Base-by-base conservation (phyloP, 306 rosid species). In the Oemleria cerasiformis region DNA sequence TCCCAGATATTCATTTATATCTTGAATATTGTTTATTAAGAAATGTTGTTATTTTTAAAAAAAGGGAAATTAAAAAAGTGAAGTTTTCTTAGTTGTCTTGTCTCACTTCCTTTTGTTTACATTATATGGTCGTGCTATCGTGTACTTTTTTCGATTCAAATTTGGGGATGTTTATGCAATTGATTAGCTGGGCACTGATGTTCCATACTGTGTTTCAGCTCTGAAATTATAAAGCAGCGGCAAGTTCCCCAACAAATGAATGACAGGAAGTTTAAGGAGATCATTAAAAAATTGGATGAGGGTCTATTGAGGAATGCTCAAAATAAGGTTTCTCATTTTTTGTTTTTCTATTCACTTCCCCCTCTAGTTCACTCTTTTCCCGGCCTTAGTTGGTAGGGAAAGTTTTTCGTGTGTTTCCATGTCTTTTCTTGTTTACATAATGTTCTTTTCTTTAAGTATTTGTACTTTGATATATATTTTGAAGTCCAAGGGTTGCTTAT, bases 231-330 rank as follows among this genome's bases (percentile, higher is more conserved):
- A 73, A 34, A 63, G 73, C 90, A 74, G 60, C 86, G 88, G 70
- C 76, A 49, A 43, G 71, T 15, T 70, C 2, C 63, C 4, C 91
- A 74, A 43, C 67, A 77, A 13, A 61, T 78, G 54, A 68, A 72
- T 62, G 99, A 94, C 55, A 77, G 9, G 75, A 94, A 7, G 84
- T 71, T 81, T 43, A 79, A 51, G 79, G 92, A 89, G 80, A 73
- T 94, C 65, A 91, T 86, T 48, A 91, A 85, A 79, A 94, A 91
- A 62, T 67, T 94, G 69, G 99, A 94, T 82, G 99, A 89, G 86
- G 87, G 81, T 78, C 78, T 91, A 78, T 78, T 87, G 51, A 87
- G 73, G 85, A 40, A 58, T 49, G 91, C 99, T 77, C 34, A 1
- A 25, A 49, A 88, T 30, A 89, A 86, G 99, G 99, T 94, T 57